phyloP scores from a whole-genome alignment of 768 basidiomycete genomes.

The Tricholoma furcatifolium region DNA sequence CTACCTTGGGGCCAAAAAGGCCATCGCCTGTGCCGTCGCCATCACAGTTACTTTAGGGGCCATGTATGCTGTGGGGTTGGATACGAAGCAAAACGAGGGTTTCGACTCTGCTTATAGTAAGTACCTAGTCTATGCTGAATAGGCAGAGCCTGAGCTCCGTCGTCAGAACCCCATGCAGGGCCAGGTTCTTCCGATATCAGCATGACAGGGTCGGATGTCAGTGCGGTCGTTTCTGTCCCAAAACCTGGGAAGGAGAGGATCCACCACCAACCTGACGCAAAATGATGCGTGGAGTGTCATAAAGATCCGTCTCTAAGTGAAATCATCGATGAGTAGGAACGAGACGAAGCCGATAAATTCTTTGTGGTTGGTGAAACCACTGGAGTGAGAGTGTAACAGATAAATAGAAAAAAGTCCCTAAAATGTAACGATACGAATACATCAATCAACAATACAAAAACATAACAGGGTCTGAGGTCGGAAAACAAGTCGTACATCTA shows the following conservation, averaged over 20 bases:
- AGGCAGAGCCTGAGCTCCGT: not conserved
- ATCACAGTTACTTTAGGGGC: slow-evolving; percentile 27
- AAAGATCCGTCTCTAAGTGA: no score
- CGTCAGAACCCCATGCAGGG: slow-evolving; percentile 16
- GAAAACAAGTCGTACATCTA: not conserved
- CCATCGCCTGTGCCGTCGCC: slow-evolving; percentile 25
- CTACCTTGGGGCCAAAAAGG: slow-evolving; percentile 20
- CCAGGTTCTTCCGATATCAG: slow-evolving; percentile 27
- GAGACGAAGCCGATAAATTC: no score
- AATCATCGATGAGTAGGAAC: no score
- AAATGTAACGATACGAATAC: not conserved
- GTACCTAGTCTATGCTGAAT: slow-evolving; percentile 5
- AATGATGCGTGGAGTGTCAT: not conserved
- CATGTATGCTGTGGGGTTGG: slow-evolving; percentile 31
- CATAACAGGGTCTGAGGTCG: not conserved
- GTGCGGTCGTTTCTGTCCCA: slow-evolving; percentile 34
- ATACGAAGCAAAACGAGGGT: slow-evolving; percentile 34
- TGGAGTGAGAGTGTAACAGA: not conserved
- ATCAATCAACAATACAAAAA: not conserved
- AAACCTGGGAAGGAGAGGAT: slow-evolving; percentile 29
- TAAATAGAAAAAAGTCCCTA: no score
- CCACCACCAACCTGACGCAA: slow-evolving; percentile 9
- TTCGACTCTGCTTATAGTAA: slow-evolving; percentile 30
- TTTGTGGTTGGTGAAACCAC: not conserved
- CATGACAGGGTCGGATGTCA: slow-evolving; percentile 39